Percentiles rank a stretch among this genome's conserved stretches.
Evolutionary conservation across 495 filamentous ascomycete genomes (phyloP).

Genomic region (Penicillium fimorum): DNA sequence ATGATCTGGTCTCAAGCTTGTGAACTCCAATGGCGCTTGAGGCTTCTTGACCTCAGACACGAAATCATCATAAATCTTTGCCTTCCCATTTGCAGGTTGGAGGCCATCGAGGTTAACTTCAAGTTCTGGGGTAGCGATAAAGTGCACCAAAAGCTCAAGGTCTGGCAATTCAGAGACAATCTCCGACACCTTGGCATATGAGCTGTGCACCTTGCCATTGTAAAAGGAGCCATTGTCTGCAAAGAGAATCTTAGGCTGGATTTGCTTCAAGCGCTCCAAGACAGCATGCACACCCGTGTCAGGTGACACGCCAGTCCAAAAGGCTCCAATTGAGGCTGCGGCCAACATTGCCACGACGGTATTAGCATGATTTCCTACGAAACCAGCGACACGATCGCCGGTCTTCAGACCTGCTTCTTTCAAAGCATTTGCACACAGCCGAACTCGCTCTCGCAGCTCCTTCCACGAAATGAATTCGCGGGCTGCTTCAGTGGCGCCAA

Average conservation of each 20-base stretch:
- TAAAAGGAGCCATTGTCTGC: slow-evolving; percentile 84
- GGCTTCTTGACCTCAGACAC: slow-evolving; percentile 38
- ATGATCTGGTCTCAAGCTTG: slow-evolving; percentile 74
- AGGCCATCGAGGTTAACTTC: slow-evolving; percentile 52
- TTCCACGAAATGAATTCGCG: slow-evolving; percentile 75
- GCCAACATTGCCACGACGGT: slow-evolving; percentile 86
- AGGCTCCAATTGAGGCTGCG: slow-evolving; percentile 73
- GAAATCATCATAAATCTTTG: slow-evolving; percentile 53
- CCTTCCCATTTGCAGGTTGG: slow-evolving; percentile 46
- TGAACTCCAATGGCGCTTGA: slow-evolving; percentile 58
- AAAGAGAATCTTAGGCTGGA: slow-evolving; percentile 76
- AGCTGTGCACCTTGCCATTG: slow-evolving; percentile 79
- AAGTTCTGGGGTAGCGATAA: slow-evolving; percentile 56
- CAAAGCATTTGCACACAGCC: slow-evolving; percentile 68
- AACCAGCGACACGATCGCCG: slow-evolving; percentile 77
- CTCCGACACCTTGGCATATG: slow-evolving; percentile 67
- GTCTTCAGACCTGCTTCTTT: slow-evolving; percentile 58
- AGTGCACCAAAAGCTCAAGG: slow-evolving; percentile 65
- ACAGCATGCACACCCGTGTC: slow-evolving; percentile 80
- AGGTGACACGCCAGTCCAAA: slow-evolving; percentile 87
- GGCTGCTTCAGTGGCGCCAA: slow-evolving; percentile 69
- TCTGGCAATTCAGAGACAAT: slow-evolving; percentile 62
- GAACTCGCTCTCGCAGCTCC: slow-evolving; percentile 74
- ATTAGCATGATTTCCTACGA: slow-evolving; percentile 81
- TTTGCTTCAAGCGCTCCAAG: slow-evolving; percentile 77